Conservation (phyloP, 495 filamentous ascomycete species). For the Penicillium verhagenii region DNA sequence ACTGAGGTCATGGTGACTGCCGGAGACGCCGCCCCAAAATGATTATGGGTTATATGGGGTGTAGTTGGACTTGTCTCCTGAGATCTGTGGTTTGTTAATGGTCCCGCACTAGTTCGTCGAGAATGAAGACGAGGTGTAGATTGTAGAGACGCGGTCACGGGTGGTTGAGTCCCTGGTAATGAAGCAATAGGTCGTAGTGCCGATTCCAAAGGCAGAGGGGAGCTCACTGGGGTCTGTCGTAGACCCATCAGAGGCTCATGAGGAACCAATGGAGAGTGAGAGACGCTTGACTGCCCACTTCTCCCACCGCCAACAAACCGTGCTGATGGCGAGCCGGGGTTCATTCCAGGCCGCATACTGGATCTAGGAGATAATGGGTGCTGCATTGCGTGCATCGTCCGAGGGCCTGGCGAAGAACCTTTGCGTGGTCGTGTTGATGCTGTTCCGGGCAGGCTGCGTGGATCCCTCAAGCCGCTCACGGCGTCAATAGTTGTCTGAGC, state of each 20-base stretch:
- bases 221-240: slow-evolving; percentile 26
- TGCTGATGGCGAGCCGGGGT: slow-evolving; percentile 61
- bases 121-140: slow-evolving; percentile 43
- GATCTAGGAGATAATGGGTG: slow-evolving; percentile 40
- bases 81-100: slow-evolving; percentile 37
- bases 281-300: slow-evolving; percentile 44
- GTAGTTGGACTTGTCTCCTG: slow-evolving; percentile 58
- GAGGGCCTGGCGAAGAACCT: slow-evolving; percentile 33
- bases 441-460: slow-evolving; percentile 24
- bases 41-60: slow-evolving; percentile 50
- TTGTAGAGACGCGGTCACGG: slow-evolving; percentile 34
- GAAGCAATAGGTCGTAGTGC: slow-evolving; percentile 27
- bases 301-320: slow-evolving; percentile 36
- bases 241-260: slow-evolving; percentile 33
- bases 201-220: slow-evolving; percentile 31
- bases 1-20: slow-evolving; percentile 28
- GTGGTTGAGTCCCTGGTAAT: slow-evolving; percentile 29
- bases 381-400: slow-evolving; percentile 31
- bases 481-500: slow-evolving; percentile 30
- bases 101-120: slow-evolving; percentile 44
- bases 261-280: slow-evolving; percentile 46
- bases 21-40: slow-evolving; percentile 49
- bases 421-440: slow-evolving; percentile 33
- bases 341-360: slow-evolving; percentile 55
- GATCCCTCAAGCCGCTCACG: slow-evolving; percentile 26